Conservation (phyloP, 2,329 filamentous ascomycete species). For the Colletotrichum agaves region DNA sequence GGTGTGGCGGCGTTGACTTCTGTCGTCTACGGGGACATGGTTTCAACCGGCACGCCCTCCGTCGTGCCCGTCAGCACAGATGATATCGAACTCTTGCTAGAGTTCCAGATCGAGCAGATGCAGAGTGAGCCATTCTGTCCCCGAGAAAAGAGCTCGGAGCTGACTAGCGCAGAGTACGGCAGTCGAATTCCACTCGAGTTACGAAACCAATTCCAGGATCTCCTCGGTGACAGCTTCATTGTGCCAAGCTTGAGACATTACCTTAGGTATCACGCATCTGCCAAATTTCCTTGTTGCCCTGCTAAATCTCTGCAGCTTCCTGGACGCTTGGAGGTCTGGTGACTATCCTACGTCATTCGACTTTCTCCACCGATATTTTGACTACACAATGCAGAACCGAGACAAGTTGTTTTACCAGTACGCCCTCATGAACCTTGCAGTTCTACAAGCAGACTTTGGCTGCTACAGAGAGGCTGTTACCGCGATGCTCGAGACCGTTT, state of each 20-base stretch:
- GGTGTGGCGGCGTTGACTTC: constrained; percentile 57
- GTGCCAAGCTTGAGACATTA: constrained; percentile 81
- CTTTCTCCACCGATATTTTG: constrained; percentile 92
- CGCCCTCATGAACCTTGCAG: constrained; percentile 90
- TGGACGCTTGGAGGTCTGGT: constrained; percentile 91
- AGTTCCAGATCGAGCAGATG: constrained; percentile 89
- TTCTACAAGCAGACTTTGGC: constrained; percentile 94
- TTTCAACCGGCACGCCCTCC: constrained; percentile 53
- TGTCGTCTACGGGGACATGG: constrained; percentile 64
- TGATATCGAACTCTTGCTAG: constrained; percentile 82
- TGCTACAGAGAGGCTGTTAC: constrained; percentile 90
- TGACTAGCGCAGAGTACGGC: constrained; percentile 69
- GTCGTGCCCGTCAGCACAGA: constrained; percentile 73
- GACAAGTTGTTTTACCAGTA: constrained; percentile 94
- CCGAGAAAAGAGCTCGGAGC: not conserved
- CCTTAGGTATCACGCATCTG: constrained; percentile 64
- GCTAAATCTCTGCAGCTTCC: constrained; percentile 67
- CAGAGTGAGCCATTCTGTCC: constrained; percentile 67
- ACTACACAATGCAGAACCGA: constrained; percentile 90
- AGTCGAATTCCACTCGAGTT: constrained; percentile 81
- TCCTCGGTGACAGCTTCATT: constrained; percentile 74
- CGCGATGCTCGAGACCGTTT: constrained; percentile 93
- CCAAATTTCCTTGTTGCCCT: not conserved
- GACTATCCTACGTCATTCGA: constrained; percentile 93
- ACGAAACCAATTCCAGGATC: constrained; percentile 73